Percentiles rank a stretch among this genome's conserved stretches.
Evolutionary conservation across 2,329 filamentous ascomycete species (phyloP).

Genomic region (Clonostachys solani): DNA sequence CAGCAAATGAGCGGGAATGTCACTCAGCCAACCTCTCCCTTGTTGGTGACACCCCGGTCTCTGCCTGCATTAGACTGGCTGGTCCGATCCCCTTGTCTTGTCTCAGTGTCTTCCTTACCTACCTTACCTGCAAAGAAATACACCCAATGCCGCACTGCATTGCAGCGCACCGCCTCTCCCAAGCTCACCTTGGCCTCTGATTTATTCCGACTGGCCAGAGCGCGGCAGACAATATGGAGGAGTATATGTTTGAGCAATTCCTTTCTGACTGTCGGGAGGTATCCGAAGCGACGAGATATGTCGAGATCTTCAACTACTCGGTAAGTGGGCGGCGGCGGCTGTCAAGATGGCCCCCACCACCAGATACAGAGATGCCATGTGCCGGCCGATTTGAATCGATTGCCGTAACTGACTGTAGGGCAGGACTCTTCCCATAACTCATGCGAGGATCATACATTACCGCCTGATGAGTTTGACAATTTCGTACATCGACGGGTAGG

Average conservation of each 20-base stretch:
- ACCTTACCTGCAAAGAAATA: no score
- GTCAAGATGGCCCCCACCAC: background rate
- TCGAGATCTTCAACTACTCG: slow-evolving; percentile 57
- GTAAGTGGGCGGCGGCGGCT: slow-evolving; percentile 26
- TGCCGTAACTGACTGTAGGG: background rate
- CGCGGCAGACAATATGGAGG: slow-evolving; percentile 40
- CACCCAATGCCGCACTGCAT: no score
- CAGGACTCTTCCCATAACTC: slow-evolving; percentile 46
- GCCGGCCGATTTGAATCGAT: background rate
- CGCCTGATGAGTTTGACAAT: slow-evolving; percentile 52
- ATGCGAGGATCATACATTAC: slow-evolving; percentile 46
- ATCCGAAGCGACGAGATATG: slow-evolving; percentile 46
- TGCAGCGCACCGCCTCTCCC: no score
- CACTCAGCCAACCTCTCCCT: no score
- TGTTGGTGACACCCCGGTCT: no score
- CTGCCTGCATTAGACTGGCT: no score
- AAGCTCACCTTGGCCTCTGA: no score
- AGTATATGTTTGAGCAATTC: slow-evolving; percentile 50
- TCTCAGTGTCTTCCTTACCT: no score
- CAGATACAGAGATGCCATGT: background rate
- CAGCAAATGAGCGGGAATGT: no score
- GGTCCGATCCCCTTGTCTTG: no score
- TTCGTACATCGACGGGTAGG: slow-evolving; percentile 44
- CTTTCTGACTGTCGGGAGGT: slow-evolving; percentile 43
- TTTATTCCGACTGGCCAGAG: no score